These are phyloP conservation scores for Fusarium nurragi DNA, from an alignment of 2,329 filamentous ascomycete species.

Conservation along the genomic window DNA sequence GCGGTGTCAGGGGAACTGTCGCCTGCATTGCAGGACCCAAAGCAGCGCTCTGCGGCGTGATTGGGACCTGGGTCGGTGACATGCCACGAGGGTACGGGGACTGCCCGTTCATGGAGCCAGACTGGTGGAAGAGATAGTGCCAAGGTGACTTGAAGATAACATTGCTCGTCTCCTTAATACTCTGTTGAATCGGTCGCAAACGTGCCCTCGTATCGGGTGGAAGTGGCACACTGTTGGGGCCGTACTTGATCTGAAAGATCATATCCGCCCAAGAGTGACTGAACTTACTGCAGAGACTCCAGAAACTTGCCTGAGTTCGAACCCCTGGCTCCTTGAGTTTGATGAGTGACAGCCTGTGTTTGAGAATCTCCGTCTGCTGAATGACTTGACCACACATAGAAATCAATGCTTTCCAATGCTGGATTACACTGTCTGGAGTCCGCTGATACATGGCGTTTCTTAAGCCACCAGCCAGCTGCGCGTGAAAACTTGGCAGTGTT, in stretches of 20 bases:
- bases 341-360: conserved; percentile 77
- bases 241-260: conserved; percentile 67
- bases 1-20: conserved; percentile 79
- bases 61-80: conserved; percentile 62
- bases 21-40: conserved; percentile 90
- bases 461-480: conserved; percentile 71
- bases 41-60: conserved; percentile 89
- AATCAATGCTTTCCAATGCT: conserved; percentile 76
- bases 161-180: conserved; percentile 81
- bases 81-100: conserved; percentile 40
- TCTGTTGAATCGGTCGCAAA: conserved; percentile 82
- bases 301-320: conserved; percentile 69
- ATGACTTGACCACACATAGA: conserved; percentile 76
- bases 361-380: conserved; percentile 77
- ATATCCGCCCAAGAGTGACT: conserved; percentile 76
- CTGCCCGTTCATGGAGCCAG: conserved; percentile 27
- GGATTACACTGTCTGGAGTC: conserved; percentile 66
- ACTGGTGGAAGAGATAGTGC: conserved; percentile 55
- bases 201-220: conserved; percentile 75
- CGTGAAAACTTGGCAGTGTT: conserved; percentile 74
- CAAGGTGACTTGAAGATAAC: conserved; percentile 72
- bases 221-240: conserved; percentile 61
- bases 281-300: conserved; percentile 79
- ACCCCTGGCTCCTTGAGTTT: conserved; percentile 86
- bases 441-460: conserved; percentile 70